Conservation (phyloP, 352 stramenopile species). For the Thalassiosira livingstoniorum region DNA sequence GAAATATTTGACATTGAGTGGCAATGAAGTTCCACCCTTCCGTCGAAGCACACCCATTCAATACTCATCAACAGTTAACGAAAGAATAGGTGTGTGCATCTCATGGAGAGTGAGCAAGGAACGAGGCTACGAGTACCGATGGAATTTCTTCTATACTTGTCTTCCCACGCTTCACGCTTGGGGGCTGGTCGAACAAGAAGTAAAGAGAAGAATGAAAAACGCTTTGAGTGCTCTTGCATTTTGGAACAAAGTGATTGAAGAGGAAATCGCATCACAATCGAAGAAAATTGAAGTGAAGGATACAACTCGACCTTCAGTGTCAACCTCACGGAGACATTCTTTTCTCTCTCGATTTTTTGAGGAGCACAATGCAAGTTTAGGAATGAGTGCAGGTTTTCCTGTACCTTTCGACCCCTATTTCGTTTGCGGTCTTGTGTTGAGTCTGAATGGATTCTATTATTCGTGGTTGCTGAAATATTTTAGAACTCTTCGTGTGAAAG, state of each 20-base stretch:
- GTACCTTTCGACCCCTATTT: constrained; percentile 67
- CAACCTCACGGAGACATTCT: not conserved
- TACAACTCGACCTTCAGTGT: not conserved
- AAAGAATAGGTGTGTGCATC: constrained; percentile 68
- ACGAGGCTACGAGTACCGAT: constrained; percentile 65
- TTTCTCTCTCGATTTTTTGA: constrained; percentile 37
- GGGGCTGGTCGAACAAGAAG: constrained; percentile 40
- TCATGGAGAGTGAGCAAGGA: constrained; percentile 65
- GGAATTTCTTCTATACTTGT: constrained; percentile 69
- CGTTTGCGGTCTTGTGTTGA: constrained; percentile 61
- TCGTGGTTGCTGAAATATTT: constrained; percentile 48
- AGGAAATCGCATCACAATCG: not conserved
- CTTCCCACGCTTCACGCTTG: constrained; percentile 65
- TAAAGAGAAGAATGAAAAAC: constrained; percentile 30
- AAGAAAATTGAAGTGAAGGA: no score
- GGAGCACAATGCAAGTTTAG: constrained; percentile 58
- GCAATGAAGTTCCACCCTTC: constrained; percentile 41
- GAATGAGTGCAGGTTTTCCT: constrained; percentile 57
- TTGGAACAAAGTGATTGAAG: no score
- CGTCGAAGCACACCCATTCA: constrained; percentile 39
- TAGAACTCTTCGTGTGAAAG: no score
- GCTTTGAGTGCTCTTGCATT: no score
- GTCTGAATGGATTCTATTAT: constrained; percentile 75
- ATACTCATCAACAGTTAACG: constrained; percentile 47
- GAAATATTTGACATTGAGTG: constrained; percentile 41